Conservation (phyloP, 1,284 basidiomycete genomes). For the Ceratobasidium papillatum region DNA sequence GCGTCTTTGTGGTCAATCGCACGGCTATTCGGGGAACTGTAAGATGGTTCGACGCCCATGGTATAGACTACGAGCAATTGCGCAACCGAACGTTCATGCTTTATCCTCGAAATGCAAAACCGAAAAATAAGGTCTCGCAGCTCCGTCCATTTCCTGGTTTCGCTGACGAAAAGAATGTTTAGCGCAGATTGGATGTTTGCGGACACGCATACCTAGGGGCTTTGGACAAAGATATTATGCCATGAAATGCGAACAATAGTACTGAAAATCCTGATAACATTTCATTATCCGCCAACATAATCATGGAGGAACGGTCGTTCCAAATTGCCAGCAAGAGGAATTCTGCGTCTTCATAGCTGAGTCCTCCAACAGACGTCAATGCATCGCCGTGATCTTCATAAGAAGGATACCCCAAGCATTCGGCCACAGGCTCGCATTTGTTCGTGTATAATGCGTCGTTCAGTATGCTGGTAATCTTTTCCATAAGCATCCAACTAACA, state of each 20-base stretch:
- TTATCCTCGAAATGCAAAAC: not conserved
- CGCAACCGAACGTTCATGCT: not conserved
- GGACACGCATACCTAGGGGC: not conserved
- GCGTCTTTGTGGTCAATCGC: not conserved
- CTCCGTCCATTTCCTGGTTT: not conserved
- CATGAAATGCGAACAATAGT: not conserved
- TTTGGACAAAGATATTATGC: not conserved
- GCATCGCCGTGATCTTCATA: not conserved
- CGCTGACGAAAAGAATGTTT: not conserved
- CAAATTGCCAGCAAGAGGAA: not conserved
- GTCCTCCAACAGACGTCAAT: not conserved
- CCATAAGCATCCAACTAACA: not conserved
- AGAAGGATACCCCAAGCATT: too few relatives aligned
- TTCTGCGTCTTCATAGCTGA: not conserved
- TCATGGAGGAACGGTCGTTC: not conserved
- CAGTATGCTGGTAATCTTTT: not conserved
- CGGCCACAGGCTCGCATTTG: too few relatives aligned
- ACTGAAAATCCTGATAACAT: not conserved
- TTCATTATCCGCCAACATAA: not conserved
- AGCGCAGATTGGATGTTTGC: not conserved
- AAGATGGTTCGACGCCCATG: too few relatives aligned
- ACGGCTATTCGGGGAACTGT: not conserved
- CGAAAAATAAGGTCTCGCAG: conserved; percentile 9
- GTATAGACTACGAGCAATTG: not conserved
- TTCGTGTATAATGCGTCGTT: too few relatives aligned